Conservation (phyloP, 768 basidiomycete genomes). For the Thelephora ganbajun region DNA sequence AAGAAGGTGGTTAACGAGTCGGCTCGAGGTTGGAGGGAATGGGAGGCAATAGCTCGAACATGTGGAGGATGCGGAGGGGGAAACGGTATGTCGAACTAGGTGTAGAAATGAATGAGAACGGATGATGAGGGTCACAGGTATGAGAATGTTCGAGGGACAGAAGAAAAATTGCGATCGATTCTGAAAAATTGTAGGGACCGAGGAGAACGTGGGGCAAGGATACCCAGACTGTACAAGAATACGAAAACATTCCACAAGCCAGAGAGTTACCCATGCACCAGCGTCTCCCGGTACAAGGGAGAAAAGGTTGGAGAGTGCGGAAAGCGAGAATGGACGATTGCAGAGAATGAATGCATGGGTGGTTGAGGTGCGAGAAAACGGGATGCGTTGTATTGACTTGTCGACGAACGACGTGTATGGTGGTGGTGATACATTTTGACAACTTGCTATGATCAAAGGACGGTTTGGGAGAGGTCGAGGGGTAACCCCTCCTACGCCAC, state of each 20-base stretch:
- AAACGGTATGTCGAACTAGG: constrained; percentile 28
- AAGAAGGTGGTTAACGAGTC: constrained; percentile 19
- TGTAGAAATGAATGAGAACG: constrained; percentile 30
- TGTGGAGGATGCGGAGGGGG: constrained; percentile 13
- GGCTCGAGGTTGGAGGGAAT: constrained; percentile 39
- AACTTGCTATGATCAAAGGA: constrained; percentile 3
- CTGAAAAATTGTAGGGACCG: constrained; percentile 9
- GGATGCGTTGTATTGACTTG: constrained; percentile 36
- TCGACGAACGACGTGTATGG: constrained; percentile 41
- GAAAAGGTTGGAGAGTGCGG: constrained; percentile 11
- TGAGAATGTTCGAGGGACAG: too few relatives aligned
- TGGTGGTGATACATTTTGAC: constrained; percentile 73
- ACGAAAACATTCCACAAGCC: constrained; percentile 11
- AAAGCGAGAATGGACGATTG: constrained; percentile 35
- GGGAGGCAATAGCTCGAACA: constrained; percentile 12
- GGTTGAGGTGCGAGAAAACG: constrained; percentile 23
- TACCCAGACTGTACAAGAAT: constrained; percentile 16
- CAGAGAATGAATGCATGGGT: constrained; percentile 32
- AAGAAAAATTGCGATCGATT: not conserved
- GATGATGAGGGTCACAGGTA: constrained; percentile 21
- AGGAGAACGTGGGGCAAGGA: constrained; percentile 7
- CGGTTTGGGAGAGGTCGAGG: constrained; percentile 5
- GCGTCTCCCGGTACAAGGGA: too few relatives aligned
- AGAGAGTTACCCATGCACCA: not conserved
- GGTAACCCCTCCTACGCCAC: constrained; percentile 6